Percentiles rank a stretch among this genome's conserved stretches.
Evolutionary conservation across 768 basidiomycete species (phyloP).

Genomic region (Dacryopinax spathularia): DNA sequence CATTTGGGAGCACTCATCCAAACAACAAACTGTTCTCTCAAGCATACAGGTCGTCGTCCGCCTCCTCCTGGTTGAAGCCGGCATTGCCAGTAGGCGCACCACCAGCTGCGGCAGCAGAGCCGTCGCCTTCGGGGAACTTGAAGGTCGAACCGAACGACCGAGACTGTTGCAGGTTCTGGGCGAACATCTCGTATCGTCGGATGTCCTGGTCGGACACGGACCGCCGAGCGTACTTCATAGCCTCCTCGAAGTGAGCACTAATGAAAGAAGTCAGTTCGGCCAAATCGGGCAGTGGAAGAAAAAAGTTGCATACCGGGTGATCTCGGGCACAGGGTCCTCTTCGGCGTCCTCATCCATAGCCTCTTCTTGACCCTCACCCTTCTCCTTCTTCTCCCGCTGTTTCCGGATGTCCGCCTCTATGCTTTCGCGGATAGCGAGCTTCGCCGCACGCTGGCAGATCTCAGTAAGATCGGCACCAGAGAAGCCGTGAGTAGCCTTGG

Average conservation of each 20-base stretch:
- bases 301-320: constrained; percentile 43
- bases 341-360: constrained; percentile 40
- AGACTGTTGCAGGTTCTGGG: constrained; percentile 86
- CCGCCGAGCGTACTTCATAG: constrained; percentile 93
- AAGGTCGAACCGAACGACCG: constrained; percentile 89
- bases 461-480: constrained; percentile 99
- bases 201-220: constrained; percentile 96
- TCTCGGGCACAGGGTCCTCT: constrained; percentile 83
- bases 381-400: constrained; percentile 64
- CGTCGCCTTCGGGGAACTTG: constrained; percentile 83
- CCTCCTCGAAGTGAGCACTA: constrained; percentile 96
- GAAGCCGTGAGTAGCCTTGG: constrained; percentile 90
- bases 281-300: not conserved
- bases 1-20: not conserved
- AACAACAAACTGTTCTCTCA: constrained; percentile 23
- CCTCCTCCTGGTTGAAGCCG: constrained; percentile 70
- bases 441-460: constrained; percentile 94
- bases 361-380: constrained; percentile 55
- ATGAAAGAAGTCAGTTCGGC: constrained; percentile 6
- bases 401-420: constrained; percentile 82
- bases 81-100: constrained; percentile 46
- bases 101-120: constrained; percentile 26
- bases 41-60: constrained; percentile 86
- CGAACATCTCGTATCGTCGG: constrained; percentile 95
- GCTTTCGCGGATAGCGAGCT: constrained; percentile 87